A percentile compares a stretch with the other conserved stretches of the same genome.
Conservation (phyloP, 2,329 filamentous ascomycete species). For the Monosporascus sp. region DNA sequence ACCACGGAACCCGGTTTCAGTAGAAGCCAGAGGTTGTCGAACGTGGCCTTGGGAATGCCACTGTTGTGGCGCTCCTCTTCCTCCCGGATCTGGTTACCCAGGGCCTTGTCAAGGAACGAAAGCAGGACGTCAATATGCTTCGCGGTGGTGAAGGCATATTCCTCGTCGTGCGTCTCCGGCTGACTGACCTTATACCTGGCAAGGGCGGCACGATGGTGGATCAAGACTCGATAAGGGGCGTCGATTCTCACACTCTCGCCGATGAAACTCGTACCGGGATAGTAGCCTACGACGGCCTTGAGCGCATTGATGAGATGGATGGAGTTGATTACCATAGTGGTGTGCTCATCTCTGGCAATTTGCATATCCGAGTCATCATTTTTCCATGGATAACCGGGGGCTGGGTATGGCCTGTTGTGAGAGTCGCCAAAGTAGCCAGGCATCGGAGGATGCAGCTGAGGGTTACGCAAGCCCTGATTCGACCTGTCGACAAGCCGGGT, state of each 20-base stretch:
- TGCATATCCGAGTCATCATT: slow-evolving; percentile 18
- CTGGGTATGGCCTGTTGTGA: slow-evolving; percentile 8
- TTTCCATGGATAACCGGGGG: not conserved
- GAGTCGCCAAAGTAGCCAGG: slow-evolving; percentile 9
- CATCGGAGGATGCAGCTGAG: not conserved
- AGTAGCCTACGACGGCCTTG: slow-evolving; percentile 41
- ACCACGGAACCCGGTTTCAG: slow-evolving; percentile 40
- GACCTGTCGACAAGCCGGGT: slow-evolving; percentile 11
- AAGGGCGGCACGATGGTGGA: slow-evolving; percentile 40
- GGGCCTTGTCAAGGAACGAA: slow-evolving; percentile 34
- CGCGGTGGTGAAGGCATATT: slow-evolving; percentile 34
- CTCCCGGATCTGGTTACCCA: slow-evolving; percentile 30
- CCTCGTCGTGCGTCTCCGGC: slow-evolving; percentile 32
- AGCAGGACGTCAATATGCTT: slow-evolving; percentile 42
- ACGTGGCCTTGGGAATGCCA: slow-evolving; percentile 35
- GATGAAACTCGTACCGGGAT: slow-evolving; percentile 35
- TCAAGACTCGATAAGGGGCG: slow-evolving; percentile 42
- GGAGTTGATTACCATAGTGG: slow-evolving; percentile 40
- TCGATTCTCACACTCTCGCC: slow-evolving; percentile 32
- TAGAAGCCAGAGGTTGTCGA: slow-evolving; percentile 40
- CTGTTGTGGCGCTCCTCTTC: slow-evolving; percentile 36
- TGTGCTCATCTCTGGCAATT: slow-evolving; percentile 24
- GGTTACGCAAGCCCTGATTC: not conserved
- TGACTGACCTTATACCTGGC: slow-evolving; percentile 35
- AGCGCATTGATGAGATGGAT: slow-evolving; percentile 41